Base-by-base conservation (phyloP, 2,329 filamentous ascomycete genomes). In the Tolypocladium capitatum region DNA sequence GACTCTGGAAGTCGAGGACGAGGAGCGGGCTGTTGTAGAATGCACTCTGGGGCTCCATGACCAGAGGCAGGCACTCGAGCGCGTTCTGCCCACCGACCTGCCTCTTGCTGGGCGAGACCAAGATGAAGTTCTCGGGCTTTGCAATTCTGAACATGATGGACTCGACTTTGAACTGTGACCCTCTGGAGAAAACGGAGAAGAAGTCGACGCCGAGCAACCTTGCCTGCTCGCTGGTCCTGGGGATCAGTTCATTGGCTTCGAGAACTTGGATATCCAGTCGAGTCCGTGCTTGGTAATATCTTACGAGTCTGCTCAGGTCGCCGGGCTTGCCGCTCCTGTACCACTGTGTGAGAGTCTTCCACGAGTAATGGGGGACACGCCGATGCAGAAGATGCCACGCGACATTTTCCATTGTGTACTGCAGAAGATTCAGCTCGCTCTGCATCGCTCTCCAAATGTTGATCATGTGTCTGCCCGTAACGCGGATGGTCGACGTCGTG, bases 111-210 rank as follows among this genome's bases (percentile, higher is more conserved):
- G 92, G 92, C 7, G 90, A 97, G 1, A 94, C 78, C 1, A 98
- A 74, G 8, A 97, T 72, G 57, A 92, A 94, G 56, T 92, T 95
- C 63, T 98, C 92, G 0, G 92, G 90, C 62, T 98, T 98, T 40
- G 92, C 91, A 56, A 98, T 96, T 40, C 92, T 81, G 59, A 97
- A 96, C 92, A 98, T 97, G 57, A 96, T 82, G 1, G 91, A 96
- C 66, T 98, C 92, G 36, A 98, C 92, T 63, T 98, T 98, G 75
- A 94, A 97, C 61, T 98, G 92, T 0, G 90, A 97, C 16, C 92
- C 92, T 47, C 92, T 79, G 6, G 86, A 91, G 59, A 96, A 92
- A 47, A 98, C 92, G 0, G 90, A 94, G 63, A 91, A 95, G 68
- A 98, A 98, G 65, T 98, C 92, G 1, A 97, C 85, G 0, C 92